phyloP scores from a whole-genome alignment of 1,284 basidiomycete species.

The Apiotrichum sp. region DNA sequence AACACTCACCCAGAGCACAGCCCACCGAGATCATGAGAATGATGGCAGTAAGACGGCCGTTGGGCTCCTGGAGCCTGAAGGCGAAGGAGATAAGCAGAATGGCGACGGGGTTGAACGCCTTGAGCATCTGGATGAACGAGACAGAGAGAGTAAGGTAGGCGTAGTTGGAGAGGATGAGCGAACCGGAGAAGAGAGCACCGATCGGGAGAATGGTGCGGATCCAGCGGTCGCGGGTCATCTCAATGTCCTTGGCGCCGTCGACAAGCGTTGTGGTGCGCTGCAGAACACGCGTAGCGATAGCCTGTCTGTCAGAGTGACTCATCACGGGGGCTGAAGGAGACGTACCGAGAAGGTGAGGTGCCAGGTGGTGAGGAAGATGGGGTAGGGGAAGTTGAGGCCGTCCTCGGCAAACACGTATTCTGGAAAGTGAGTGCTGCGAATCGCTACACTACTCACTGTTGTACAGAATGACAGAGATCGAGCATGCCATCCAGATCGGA shows the following conservation, averaged over 20 bases:
- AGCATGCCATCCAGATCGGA: constrained; percentile 67
- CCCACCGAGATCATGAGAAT: constrained; percentile 74
- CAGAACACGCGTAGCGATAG: constrained; percentile 81
- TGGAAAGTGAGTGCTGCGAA: constrained; percentile 1
- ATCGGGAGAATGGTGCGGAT: constrained; percentile 86
- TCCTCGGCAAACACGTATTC: constrained; percentile 67
- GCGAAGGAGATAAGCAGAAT: constrained; percentile 91
- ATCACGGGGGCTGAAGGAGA: constrained; percentile 11
- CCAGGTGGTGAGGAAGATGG: constrained; percentile 82
- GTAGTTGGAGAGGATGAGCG: constrained; percentile 86
- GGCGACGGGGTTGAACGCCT: constrained; percentile 95
- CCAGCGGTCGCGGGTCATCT: constrained; percentile 76
- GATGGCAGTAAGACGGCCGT: constrained; percentile 69
- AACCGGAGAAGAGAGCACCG: constrained; percentile 83
- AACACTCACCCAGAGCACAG: constrained; percentile 71
- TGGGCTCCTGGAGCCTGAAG: constrained; percentile 83
- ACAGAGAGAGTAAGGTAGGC: constrained; percentile 89
- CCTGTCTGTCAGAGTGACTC: constrained; percentile 47
- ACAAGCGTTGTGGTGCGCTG: constrained; percentile 81
- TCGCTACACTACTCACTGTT: constrained; percentile 55
- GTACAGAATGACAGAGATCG: constrained; percentile 89
- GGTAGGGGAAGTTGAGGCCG: constrained; percentile 70
- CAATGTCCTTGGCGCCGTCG: constrained; percentile 82
- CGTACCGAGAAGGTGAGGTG: constrained; percentile 75
- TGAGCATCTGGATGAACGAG: constrained; percentile 97